Evolutionary conservation across 345 rosid species (phyloP).

Genomic region (Citrus inodora): DNA sequence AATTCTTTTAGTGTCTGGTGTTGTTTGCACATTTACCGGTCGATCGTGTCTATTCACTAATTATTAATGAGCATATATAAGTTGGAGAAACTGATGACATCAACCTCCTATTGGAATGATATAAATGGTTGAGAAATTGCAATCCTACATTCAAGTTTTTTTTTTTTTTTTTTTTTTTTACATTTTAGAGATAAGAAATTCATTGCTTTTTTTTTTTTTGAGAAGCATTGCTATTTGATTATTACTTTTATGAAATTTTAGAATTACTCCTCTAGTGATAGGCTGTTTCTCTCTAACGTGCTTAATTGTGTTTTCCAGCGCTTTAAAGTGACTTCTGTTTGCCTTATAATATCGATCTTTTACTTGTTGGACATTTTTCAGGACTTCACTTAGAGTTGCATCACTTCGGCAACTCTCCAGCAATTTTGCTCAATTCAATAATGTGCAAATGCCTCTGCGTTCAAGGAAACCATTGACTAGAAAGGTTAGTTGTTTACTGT

Average conservation of each 20-base stretch:
- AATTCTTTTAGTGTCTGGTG: not conserved
- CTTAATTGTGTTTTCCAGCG: not conserved
- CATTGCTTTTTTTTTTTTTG: not conserved
- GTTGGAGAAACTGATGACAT: not conserved
- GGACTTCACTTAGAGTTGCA: constrained; percentile 62
- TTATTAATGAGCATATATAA: not conserved
- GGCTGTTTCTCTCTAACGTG: not conserved
- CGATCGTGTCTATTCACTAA: not conserved
- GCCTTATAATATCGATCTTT: constrained; percentile 7
- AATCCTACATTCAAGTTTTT: not conserved
- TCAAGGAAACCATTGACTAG: constrained; percentile 73
- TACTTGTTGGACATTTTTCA: constrained; percentile 31
- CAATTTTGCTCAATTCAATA: constrained; percentile 83
- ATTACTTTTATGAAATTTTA: not conserved
- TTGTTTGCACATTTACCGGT: not conserved
- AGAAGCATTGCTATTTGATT: not conserved
- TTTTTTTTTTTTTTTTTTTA: not conserved
- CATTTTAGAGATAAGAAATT: not conserved
- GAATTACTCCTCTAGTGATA: not conserved
- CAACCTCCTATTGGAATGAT: not conserved
- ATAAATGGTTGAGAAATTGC: not conserved
- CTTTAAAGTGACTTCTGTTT: not conserved
- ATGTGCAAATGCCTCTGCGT: constrained; percentile 64
- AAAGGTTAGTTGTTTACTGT: constrained; percentile 48
- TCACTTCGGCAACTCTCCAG: constrained; percentile 81